Evolutionary conservation across 2,329 filamentous ascomycete species (phyloP), one percentile per base, ranked within the genome.

Genomic region (Colletotrichum gloeosporioides): DNA sequence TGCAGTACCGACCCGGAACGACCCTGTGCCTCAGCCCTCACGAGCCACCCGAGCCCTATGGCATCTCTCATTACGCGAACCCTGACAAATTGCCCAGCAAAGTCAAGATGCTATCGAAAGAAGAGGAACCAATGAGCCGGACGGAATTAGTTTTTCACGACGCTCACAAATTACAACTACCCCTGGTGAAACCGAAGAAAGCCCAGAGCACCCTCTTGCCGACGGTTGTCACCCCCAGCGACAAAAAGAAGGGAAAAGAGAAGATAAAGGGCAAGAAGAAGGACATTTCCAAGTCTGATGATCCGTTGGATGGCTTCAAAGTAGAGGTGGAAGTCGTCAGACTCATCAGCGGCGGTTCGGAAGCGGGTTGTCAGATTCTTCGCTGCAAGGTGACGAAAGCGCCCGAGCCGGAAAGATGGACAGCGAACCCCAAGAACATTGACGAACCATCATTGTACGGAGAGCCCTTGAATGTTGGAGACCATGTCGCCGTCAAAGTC

Each of bases 221-320:
- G 53, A 27, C 53, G 3, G 15, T 4, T 8, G 4, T 3, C 6
- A 1, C n/a, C 53, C 4, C 0, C 53, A n/a, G 53, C 53, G 53
- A 57, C 8, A 9, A 2, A 0, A 22, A 16, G 6, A 44, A 44
- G 39, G 39, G 15, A 7, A 16, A n/a, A 9, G 5, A 49, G 39
- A 49, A n/a, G 6, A 49, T 2, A 16, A 49, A n/a, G 25, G 53
- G n/a, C 22, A 27, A 8, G 39, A 10, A 44, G 39, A 44, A 44
- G 39, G 4, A 3, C 18, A 6, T 16, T 0, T 1, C 16, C 2
- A 44, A 44, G 18, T n/a, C 39, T 1, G 39, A 44, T 0, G 6
- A 32, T 10, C 31, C 31, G 10, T 32, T 32, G 8, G 8, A 44
- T 4, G 39, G 1, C 10, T 44, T 44, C 39, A 22, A 57, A 57